Evolutionary conservation across 2,329 filamentous ascomycete species (phyloP), one percentile per base, ranked within the genome.

Genomic region (Pseudogymnoascus sp.): DNA sequence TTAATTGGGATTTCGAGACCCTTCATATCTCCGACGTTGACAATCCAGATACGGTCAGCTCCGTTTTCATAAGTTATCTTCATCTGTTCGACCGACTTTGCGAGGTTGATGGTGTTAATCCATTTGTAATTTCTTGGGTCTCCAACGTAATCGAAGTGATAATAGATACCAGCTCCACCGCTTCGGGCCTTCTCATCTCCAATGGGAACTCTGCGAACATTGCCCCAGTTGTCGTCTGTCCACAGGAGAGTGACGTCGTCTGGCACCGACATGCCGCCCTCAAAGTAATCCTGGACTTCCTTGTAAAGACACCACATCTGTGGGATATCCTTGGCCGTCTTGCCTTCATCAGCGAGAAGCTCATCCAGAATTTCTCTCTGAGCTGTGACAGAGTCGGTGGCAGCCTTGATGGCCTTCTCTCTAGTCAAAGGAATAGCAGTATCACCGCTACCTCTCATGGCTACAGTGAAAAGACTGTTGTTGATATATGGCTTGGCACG

Each of bases 301-400:
- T 89, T 89, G 74, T 89, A 90, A 64, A 90, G 74, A 67, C 86
- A 89, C 86, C 87, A 90, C 74, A 86, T 80, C 72, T 90, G 87
- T 5, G 87, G 86, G 38, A 81, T 77, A 51, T 82, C 73, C 1
- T 72, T 73, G 2, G 78, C 74, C 4, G 73, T 76, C 1, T 62
- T 70, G 2, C 66, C 78, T 10, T 78, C 79, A 17, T 55, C 48
- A 12, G 48, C 48, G 44, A 87, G 80, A 0, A 87, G 81, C 2
- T 81, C 77, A 17, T 75, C 76, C 44, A 88, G 76, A 63, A 86
- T 85, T 8, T 79, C 70, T 59, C 83, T 79, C 70, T 90, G 86
- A 33, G 83, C 80, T 2, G 77, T 68, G 2, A 90, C 85, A 27
- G 89, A 79, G 15, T 80, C 78, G 66, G 86, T 80, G 6, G 90